Conservation (phyloP, 768 basidiomycete genomes). For the Kwoniella sp. region DNA sequence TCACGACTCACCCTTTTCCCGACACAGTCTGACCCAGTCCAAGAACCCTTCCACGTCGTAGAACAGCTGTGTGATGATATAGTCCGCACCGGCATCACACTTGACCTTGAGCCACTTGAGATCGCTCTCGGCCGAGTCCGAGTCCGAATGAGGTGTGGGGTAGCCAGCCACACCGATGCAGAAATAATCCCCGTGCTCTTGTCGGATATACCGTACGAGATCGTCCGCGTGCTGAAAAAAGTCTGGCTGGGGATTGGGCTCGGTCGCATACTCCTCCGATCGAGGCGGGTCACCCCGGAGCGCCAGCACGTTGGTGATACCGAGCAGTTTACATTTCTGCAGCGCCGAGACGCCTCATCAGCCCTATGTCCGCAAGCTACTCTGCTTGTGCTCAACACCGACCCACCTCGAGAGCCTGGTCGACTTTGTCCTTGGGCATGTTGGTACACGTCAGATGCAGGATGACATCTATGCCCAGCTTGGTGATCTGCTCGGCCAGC, state of each 20-base stretch:
- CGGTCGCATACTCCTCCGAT: slow-evolving; percentile 68
- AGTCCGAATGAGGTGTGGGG: slow-evolving; percentile 55
- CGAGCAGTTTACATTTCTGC: slow-evolving; percentile 69
- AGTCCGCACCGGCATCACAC: slow-evolving; percentile 90
- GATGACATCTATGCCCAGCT: slow-evolving; percentile 45
- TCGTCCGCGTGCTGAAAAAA: slow-evolving; percentile 75
- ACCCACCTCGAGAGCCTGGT: slow-evolving; percentile 45
- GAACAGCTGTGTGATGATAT: slow-evolving; percentile 92
- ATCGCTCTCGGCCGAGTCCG: slow-evolving; percentile 52
- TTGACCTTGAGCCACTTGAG: slow-evolving; percentile 73
- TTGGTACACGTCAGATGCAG: slow-evolving; percentile 51
- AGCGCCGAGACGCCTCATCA: neutral
- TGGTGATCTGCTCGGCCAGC: slow-evolving; percentile 58
- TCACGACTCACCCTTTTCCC: slow-evolving; percentile 63
- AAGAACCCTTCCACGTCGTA: slow-evolving; percentile 90
- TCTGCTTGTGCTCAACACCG: neutral
- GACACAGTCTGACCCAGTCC: slow-evolving; percentile 68
- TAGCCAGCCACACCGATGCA: slow-evolving; percentile 96
- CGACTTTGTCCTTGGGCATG: slow-evolving; percentile 49
- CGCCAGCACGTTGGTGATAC: slow-evolving; percentile 85
- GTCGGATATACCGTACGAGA: slow-evolving; percentile 84
- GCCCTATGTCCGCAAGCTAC: neutral
- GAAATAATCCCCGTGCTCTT: slow-evolving; percentile 76
- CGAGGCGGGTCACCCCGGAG: slow-evolving; percentile 92
- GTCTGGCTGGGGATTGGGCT: slow-evolving; percentile 24